Evolutionary conservation across 257 asterid species (phyloP), one percentile per base, ranked within the genome.

Genomic region (Solanum pimpinellifolium): DNA sequence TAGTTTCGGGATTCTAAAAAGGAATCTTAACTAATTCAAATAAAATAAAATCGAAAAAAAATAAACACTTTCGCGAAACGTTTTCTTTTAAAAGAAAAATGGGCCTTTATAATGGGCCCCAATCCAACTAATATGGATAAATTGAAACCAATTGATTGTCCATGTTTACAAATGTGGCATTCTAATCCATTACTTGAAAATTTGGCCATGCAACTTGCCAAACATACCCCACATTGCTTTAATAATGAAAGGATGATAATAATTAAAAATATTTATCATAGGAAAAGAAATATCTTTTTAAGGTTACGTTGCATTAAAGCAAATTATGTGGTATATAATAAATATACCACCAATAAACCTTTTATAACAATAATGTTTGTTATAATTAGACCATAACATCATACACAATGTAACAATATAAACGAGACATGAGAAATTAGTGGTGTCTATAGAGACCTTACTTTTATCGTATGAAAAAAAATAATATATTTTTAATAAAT

Each of bases 111-210:
- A 44, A 12, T 80, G 85, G 68, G 11, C 44, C 84, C 85, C 27
- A 29, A 29, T 1, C 42, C 66, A 80, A 80, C 27, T 4, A 25
- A 80, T 80, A 80, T 80, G 44, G 68, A 80, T 80, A 47, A 80
- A 66, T 80, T 77, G 66, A 27, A 47, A 46, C 68, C 84, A 80
- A 80, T 80, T 47, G 66, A 27, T 46, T 12, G 3, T 78, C 18
- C 11, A 80, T 9, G 84, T 80, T 81, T 70, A 72, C 49, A 81
- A 73, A 83, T 89, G 91, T 86, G 91, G 91, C 91, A 89, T 44
- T 83, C 89, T 65, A 29, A 86, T 86, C 91, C 69, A 60, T 65
- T 44, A 11, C 16, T 44, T 83, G 59, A 66, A 85, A 85, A 35
- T 20, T 49, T 82, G 29, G 39, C 31, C 56, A 47, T 9, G 41